phyloP scores from a whole-genome alignment of 768 basidiomycete genomes.

The Psilocybe tampanensis region DNA sequence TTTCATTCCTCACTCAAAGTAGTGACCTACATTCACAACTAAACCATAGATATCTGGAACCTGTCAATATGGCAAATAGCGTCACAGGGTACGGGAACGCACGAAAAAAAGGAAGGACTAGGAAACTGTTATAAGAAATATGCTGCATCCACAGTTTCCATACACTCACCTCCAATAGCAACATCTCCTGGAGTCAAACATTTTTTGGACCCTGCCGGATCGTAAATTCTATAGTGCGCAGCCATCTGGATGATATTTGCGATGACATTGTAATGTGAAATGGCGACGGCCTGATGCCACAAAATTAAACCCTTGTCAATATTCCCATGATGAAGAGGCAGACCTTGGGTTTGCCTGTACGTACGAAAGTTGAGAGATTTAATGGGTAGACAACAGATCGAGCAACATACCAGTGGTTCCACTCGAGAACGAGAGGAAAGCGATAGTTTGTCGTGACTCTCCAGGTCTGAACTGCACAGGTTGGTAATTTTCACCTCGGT shows the following conservation, averaged over 20 bases:
- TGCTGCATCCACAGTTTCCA: neutral
- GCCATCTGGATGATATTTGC: constrained; percentile 66
- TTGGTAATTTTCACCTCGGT: constrained; percentile 37
- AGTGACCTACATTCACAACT: constrained; percentile 48
- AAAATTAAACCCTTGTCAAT: neutral
- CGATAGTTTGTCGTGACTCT: constrained; percentile 61
- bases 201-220: constrained; percentile 41
- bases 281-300: constrained; percentile 54
- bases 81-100: too few species aligned
- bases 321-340: neutral
- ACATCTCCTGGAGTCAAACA: constrained; percentile 57
- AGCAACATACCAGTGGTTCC: constrained; percentile 66
- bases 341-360: constrained; percentile 25
- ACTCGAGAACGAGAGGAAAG: constrained; percentile 74
- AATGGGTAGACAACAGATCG: neutral
- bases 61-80: neutral
- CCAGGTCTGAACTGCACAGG: constrained; percentile 53
- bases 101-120: constrained; percentile 68
- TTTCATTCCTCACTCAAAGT: neutral
- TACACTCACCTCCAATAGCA: constrained; percentile 51
- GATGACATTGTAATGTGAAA: constrained; percentile 67
- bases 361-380: neutral
- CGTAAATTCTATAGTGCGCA: constrained; percentile 46
- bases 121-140: neutral
- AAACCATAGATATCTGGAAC: constrained; percentile 61